phyloP scores from a whole-genome alignment of 1,284 basidiomycete genomes.

The Apiotrichum gracile region DNA sequence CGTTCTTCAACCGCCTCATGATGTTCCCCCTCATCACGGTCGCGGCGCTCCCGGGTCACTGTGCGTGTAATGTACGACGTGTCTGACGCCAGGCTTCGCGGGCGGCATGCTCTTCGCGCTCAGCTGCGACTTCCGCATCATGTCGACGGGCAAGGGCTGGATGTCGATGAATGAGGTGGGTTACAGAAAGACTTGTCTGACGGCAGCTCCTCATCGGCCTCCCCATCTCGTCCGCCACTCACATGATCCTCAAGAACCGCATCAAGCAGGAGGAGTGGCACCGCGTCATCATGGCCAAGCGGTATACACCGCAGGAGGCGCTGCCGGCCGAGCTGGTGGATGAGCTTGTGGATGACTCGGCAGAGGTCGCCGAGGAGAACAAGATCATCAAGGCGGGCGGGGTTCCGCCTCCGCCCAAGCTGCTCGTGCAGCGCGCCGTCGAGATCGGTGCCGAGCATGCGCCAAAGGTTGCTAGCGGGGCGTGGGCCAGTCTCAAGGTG shows the following conservation, averaged over 20 bases:
- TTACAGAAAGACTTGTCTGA: no score
- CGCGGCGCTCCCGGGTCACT: constrained; percentile 82
- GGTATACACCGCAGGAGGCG: constrained; percentile 72
- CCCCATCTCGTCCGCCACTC: constrained; percentile 51
- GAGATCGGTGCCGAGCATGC: constrained; percentile 47
- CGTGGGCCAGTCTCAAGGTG: constrained; percentile 53
- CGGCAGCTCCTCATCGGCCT: constrained; percentile 56
- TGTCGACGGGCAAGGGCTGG: constrained; percentile 77
- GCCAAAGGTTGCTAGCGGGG: constrained; percentile 47
- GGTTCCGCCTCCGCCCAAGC: constrained; percentile 27
- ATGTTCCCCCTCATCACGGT: constrained; percentile 56
- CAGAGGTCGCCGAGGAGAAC: constrained; percentile 20
- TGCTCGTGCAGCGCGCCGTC: constrained; percentile 53
- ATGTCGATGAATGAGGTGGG: constrained; percentile 88
- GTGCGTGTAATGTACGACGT: constrained; percentile 15
- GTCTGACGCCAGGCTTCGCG: constrained; percentile 59
- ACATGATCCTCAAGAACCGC: constrained; percentile 52
- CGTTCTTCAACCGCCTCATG: constrained; percentile 37
- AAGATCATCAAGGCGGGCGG: not conserved
- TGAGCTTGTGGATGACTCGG: constrained; percentile 53
- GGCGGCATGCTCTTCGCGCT: constrained; percentile 74
- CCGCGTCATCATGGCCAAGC: constrained; percentile 71
- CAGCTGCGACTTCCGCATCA: constrained; percentile 82
- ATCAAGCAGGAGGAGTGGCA: constrained; percentile 49
- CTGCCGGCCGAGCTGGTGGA: constrained; percentile 67